These are phyloP conservation scores for Erythrobasidium yunnanense DNA, from an alignment of 768 basidiomycete species.

Conservation along the genomic window DNA sequence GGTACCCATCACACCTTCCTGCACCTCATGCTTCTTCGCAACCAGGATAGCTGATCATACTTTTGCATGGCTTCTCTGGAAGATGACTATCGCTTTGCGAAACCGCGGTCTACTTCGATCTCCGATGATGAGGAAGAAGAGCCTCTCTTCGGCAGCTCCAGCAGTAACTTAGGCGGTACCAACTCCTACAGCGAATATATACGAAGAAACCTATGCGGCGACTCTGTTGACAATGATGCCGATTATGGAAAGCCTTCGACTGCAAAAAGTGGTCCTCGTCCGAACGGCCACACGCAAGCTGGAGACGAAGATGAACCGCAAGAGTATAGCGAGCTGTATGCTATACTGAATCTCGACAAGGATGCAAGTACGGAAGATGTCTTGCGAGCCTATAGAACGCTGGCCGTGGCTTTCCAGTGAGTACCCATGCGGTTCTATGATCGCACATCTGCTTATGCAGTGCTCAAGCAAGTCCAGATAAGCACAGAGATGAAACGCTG, in stretches of 20 bases:
- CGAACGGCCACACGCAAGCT: no score
- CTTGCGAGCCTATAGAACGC: neutral
- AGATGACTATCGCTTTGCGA: conserved; percentile 3
- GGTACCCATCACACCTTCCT: no score
- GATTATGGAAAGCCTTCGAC: no score
- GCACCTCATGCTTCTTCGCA: no score
- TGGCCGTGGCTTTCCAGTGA: conserved; percentile 17
- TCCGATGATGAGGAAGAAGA: conserved; percentile 11
- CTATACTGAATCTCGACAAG: conserved; percentile 20
- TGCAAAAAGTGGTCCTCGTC: no score
- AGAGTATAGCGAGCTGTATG: conserved; percentile 8
- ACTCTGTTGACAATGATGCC: neutral
- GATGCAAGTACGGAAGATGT: conserved; percentile 8
- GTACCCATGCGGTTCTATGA: neutral
- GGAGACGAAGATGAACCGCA: no score
- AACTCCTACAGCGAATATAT: neutral
- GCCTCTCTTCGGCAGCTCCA: conserved; percentile 1
- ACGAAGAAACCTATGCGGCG: neutral
- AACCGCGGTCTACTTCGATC: neutral
- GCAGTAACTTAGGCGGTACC: neutral
- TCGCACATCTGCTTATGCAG: neutral
- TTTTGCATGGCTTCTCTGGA: neutral
- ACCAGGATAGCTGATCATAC: neutral
- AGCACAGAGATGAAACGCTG: neutral
- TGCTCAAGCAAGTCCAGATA: conserved; percentile 12